phyloP scores from a whole-genome alignment of 148 eudicot genomes.

The Cornus florida region DNA sequence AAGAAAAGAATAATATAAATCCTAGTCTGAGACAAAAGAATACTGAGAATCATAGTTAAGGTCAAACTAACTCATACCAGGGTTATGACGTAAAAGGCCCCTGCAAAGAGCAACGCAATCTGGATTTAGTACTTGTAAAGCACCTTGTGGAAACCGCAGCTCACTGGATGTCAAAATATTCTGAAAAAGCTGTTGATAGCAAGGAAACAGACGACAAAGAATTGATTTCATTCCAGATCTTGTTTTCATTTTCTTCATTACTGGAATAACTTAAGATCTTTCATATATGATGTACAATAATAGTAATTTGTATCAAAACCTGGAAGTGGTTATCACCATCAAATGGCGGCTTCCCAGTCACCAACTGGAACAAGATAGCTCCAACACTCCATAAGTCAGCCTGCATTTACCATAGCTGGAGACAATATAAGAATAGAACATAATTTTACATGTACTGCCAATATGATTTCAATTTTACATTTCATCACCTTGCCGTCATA shows the following conservation, averaged over 20 bases:
- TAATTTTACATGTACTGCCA: background rate
- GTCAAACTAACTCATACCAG: slow-evolving; percentile 29
- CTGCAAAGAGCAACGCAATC: slow-evolving; percentile 50
- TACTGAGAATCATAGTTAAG: background rate
- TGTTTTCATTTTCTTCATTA: background rate
- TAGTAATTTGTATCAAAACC: slow-evolving; percentile 18
- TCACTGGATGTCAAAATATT: slow-evolving; percentile 41
- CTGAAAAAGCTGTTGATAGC: slow-evolving; percentile 43
- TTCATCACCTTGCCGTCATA: slow-evolving; percentile 49
- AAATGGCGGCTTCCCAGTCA: slow-evolving; percentile 51
- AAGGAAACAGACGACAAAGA: background rate
- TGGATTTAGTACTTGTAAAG: slow-evolving; percentile 38
- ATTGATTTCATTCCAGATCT: background rate
- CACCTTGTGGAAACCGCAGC: slow-evolving; percentile 45
- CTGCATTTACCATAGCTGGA: slow-evolving; percentile 21
- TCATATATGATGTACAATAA: background rate
- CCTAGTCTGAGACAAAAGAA: too few species aligned
- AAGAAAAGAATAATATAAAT: too few species aligned
- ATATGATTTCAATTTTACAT: background rate
- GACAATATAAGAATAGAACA: background rate
- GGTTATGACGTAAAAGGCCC: slow-evolving; percentile 48
- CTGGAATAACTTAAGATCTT: background rate
- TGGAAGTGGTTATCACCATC: slow-evolving; percentile 41
- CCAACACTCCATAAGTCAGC: slow-evolving; percentile 67
- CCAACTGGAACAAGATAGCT: slow-evolving; percentile 49